These are phyloP conservation scores for Rostrohypoxylon terebratum DNA, from an alignment of 495 filamentous ascomycete genomes.

Conservation along the genomic window DNA sequence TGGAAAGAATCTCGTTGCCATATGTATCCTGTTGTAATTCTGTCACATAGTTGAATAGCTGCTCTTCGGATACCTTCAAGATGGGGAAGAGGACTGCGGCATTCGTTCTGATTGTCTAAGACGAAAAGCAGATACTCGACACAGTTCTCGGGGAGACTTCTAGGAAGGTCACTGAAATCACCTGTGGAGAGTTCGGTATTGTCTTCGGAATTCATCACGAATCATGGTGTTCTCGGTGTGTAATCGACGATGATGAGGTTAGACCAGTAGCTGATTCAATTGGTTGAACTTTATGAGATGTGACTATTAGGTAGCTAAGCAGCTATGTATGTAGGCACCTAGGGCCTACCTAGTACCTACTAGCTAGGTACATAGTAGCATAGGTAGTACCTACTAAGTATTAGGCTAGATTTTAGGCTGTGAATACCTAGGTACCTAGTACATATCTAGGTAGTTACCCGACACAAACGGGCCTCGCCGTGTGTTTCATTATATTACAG, in stretches of 20 bases:
- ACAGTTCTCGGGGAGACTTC: conserved; percentile 83
- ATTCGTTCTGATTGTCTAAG: conserved; percentile 67
- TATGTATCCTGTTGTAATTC: conserved; percentile 83
- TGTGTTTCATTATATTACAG: too few species aligned
- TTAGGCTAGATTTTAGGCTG: too few species aligned
- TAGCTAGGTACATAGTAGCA: neutral
- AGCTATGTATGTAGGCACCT: too few species aligned
- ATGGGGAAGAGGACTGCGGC: conserved; percentile 59
- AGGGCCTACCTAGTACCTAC: neutral
- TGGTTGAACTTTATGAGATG: neutral
- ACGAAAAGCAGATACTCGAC: conserved; percentile 87
- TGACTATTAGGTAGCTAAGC: too few species aligned
- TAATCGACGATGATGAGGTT: neutral
- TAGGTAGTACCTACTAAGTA: too few species aligned
- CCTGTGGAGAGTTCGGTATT: conserved; percentile 52
- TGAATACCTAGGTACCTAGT: too few species aligned
- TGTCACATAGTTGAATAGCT: conserved; percentile 70
- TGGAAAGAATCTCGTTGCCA: conserved; percentile 90
- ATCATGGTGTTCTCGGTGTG: neutral
- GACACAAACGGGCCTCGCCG: too few species aligned
- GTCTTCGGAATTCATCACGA: conserved; percentile 36
- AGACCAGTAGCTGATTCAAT: neutral
- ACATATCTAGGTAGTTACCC: too few species aligned
- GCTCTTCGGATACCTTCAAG: conserved; percentile 78
- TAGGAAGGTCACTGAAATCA: conserved; percentile 73